Conservation (phyloP, 768 basidiomycete species). For the Strobilomyces dryophilus region DNA sequence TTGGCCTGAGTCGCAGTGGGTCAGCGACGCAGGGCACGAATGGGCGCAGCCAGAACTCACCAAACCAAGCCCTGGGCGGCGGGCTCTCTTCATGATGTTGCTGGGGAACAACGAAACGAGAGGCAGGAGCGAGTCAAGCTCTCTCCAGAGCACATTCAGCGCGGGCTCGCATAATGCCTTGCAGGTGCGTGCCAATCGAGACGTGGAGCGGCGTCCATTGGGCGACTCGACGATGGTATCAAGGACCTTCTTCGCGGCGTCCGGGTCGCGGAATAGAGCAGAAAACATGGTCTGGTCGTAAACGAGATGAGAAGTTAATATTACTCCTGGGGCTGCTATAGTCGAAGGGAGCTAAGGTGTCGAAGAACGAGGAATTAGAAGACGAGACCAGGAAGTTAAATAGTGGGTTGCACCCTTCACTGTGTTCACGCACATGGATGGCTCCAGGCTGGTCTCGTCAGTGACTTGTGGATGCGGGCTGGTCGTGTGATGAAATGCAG, state of each 20-base stretch:
- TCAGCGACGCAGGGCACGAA: conserved; percentile 6
- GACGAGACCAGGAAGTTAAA: conserved; percentile 29
- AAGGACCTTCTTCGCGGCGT: conserved; percentile 48
- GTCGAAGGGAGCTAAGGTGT: conserved; percentile 33
- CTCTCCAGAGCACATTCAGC: conserved; percentile 71
- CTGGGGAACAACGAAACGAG: conserved; percentile 69
- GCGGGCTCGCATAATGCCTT: conserved; percentile 68
- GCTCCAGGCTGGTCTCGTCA: conserved; percentile 22
- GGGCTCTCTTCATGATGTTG: conserved; percentile 61
- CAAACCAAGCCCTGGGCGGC: conserved; percentile 72
- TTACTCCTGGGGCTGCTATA: conserved; percentile 27
- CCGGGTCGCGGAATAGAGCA: conserved; percentile 58
- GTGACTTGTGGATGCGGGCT: conserved; percentile 31
- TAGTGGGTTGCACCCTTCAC: conserved; percentile 37
- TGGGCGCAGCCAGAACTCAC: conserved; percentile 39
- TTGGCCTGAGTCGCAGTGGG: conserved; percentile 40
- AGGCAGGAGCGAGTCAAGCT: conserved; percentile 71
- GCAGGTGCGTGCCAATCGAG: conserved; percentile 72
- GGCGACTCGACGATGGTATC: conserved; percentile 54
- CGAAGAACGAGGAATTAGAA: conserved; percentile 37
- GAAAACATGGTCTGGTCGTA: conserved; percentile 51
- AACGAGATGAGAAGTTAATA: conserved; percentile 34
- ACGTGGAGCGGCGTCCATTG: conserved; percentile 62
- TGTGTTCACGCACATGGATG: conserved; percentile 42
- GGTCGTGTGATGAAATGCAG: conserved; percentile 23